phyloP scores from a whole-genome alignment of 208 protist genomes.

The Trypanosoma avium region DNA sequence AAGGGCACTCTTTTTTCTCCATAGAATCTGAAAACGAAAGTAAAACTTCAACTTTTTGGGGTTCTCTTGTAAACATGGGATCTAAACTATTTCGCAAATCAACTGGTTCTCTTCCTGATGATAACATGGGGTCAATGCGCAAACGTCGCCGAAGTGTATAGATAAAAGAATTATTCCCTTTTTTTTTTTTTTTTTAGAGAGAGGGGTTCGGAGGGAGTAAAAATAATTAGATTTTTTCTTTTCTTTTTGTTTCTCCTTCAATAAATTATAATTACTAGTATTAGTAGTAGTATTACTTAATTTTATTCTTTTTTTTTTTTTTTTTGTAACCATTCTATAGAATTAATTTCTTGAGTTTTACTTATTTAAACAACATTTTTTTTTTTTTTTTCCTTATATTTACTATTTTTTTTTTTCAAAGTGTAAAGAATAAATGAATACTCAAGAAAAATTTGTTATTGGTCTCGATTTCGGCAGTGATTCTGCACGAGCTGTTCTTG shows the following conservation, averaged over 20 bases:
- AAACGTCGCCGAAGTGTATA: constrained; percentile 46
- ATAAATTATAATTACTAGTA: background rate
- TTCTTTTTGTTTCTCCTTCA: background rate
- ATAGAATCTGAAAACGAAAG: constrained; percentile 7
- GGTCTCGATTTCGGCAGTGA: constrained; percentile 62
- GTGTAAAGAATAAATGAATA: background rate
- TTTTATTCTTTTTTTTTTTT: constrained; percentile 10
- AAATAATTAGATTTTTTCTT: no score
- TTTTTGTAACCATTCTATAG: background rate
- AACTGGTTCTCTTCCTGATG: constrained; percentile 2
- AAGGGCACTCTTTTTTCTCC: constrained; percentile 10
- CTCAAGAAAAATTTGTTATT: constrained; percentile 35
- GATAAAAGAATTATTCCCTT: background rate
- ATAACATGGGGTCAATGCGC: background rate
- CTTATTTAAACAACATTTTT: background rate
- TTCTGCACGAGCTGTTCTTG: constrained; percentile 46
- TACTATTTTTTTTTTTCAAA: background rate
- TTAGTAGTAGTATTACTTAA: constrained; percentile 2
- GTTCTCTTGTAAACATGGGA: constrained; percentile 22
- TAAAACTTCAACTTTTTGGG: constrained; percentile 7
- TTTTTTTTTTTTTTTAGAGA: background rate
- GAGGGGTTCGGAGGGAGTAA: no score
- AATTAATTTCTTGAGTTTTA: background rate
- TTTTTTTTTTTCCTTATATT: background rate
- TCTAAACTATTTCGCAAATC: constrained; percentile 25